Evolutionary conservation across 2,329 filamentous ascomycete species (phyloP).

Genomic region (Diaporthe sp.): DNA sequence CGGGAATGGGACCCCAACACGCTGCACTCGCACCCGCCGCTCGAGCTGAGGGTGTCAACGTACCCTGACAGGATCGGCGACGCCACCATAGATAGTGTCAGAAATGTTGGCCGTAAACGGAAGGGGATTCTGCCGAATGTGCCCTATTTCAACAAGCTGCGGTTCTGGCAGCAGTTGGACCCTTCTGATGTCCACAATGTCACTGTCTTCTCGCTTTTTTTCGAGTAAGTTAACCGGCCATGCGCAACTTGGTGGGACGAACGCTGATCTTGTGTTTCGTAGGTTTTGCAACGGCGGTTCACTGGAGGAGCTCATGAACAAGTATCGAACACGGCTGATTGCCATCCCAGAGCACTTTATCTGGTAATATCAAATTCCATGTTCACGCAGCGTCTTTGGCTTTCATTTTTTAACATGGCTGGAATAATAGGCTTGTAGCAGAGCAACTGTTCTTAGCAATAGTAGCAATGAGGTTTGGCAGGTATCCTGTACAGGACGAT

Average conservation of each 20-base stretch:
- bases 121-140: not conserved
- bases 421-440: not conserved
- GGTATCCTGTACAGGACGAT: not conserved
- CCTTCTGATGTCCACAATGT: not conserved
- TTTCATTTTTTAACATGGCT: not conserved
- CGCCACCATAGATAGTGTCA: not conserved
- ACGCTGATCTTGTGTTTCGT: not conserved
- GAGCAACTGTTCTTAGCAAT: constrained; percentile 2
- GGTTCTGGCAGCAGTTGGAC: constrained; percentile 2
- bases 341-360: not conserved
- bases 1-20: not conserved
- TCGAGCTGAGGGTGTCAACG: constrained; percentile 3
- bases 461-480: not conserved
- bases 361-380: not conserved
- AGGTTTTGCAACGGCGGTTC: not conserved
- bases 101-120: not conserved
- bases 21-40: not conserved
- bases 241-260: not conserved
- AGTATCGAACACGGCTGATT: not conserved
- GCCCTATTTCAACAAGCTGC: not conserved
- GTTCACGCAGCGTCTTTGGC: not conserved
- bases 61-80: not conserved
- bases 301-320: not conserved
- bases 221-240: not conserved
- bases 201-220: not conserved